Evolutionary conservation across 768 basidiomycete species (phyloP), one percentile per base, ranked within the genome.

Genomic region (Termitomyces sp.): DNA sequence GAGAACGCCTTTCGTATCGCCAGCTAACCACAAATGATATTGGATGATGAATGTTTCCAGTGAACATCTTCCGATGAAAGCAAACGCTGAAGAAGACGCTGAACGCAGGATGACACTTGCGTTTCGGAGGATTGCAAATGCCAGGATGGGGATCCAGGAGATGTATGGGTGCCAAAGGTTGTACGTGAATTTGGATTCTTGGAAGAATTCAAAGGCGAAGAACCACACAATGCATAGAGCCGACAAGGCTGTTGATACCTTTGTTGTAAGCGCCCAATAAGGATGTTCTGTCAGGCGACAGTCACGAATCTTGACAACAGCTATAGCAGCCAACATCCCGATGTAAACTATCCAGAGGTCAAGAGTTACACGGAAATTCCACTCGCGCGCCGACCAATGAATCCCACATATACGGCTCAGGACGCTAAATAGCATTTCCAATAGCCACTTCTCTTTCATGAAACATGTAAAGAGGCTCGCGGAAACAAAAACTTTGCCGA

Each of bases 31-130:
- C 45, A 91, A 73, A 65, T 92, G 92, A 69, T 86, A 95, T 67
- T 96, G 93, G 57, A 95, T 82, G 66, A 95, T 88, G 70, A 94
- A 97, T 0, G 92, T 88, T 72, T 97, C 94, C 54, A 96, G 79
- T 5, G 92, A 94, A 71, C 91, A 94, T 67, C 77, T 84, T 41
- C 94, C 94, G 52, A 95, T 78, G 72, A 90, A 92, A 26, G 84
- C 84, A 73, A 94, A 95, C 29, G 83, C 71, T 15, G 74, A 77
- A 12, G 86, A 90, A 22, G 82, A 82, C 37, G 77, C 79, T 2
- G 89, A 89, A 41, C 94, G 86, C 45, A 95, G 74, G 51, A 82
- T 73, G 3, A 79, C 73, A 46, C 75, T 92, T 20, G 90, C 83
- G 63, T 94, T 94, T 61, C 94, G 81, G n/a, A 95, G 75, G 37